Evolutionary conservation across 1,284 basidiomycete genomes (phyloP).

Genomic region (Austroboletus niveus): DNA sequence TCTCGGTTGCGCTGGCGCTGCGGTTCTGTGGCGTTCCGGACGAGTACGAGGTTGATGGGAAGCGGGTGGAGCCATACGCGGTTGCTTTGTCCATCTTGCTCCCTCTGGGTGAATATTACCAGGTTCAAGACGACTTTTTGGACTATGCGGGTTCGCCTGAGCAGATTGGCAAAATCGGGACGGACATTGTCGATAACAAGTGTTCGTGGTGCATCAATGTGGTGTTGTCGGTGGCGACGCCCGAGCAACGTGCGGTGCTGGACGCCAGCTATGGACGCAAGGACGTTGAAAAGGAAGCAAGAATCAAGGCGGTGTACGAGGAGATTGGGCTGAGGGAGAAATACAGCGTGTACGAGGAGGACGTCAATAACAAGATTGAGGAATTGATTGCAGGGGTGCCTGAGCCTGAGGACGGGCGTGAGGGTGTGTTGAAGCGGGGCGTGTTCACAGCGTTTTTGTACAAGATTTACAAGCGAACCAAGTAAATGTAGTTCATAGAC

Average conservation of each 20-base stretch:
- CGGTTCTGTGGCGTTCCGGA: constrained; percentile 73
- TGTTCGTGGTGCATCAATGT: constrained; percentile 97
- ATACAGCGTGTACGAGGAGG: constrained; percentile 68
- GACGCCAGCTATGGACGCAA: constrained; percentile 91
- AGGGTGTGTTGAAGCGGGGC: constrained; percentile 56
- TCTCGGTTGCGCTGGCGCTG: constrained; percentile 95
- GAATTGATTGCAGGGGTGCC: constrained; percentile 60
- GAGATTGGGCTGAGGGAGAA: constrained; percentile 44
- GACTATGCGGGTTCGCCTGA: constrained; percentile 91
- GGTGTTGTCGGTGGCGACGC: constrained; percentile 67
- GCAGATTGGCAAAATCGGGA: constrained; percentile 95
- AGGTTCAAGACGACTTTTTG: constrained; percentile 97
- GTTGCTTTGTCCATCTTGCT: constrained; percentile 83
- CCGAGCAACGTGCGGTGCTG: constrained; percentile 55
- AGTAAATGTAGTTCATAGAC: no score
- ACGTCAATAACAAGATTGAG: constrained; percentile 57
- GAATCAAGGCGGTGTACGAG: constrained; percentile 71
- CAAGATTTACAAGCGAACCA: constrained; percentile 50
- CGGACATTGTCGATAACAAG: constrained; percentile 99
- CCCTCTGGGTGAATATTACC: constrained; percentile 97
- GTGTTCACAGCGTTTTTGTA: constrained; percentile 73
- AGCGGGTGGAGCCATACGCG: constrained; percentile 66
- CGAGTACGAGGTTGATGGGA: constrained; percentile 36
- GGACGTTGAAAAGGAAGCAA: constrained; percentile 50
- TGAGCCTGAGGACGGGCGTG: constrained; percentile 35